A percentile compares a stretch with the other conserved stretches of the same genome.
phyloP scores from a whole-genome alignment of 2,329 filamentous ascomycete species.

The Alternaria gansuensis region DNA sequence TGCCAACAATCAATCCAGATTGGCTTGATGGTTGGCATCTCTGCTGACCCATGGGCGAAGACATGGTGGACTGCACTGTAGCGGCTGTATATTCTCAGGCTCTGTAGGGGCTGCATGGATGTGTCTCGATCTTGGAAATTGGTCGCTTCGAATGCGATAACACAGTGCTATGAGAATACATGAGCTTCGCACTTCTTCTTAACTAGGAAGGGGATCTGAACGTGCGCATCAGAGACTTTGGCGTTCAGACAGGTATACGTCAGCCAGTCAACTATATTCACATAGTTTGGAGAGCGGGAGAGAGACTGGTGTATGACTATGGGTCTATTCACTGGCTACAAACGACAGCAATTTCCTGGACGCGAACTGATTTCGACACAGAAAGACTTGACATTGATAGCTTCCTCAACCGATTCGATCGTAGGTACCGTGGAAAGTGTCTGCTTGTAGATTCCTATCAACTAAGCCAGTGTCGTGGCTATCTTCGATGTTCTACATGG shows the following conservation, averaged over 20 bases:
- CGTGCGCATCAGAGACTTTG: background rate
- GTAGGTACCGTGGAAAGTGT: background rate
- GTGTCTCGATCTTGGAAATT: too few relatives aligned
- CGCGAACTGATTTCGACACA: background rate
- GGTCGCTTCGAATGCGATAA: too few relatives aligned
- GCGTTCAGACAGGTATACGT: too few relatives aligned
- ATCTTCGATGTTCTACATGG: too few relatives aligned
- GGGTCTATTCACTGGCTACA: background rate
- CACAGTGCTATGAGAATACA: too few relatives aligned
- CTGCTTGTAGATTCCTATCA: accelerated
- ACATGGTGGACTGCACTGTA: too few relatives aligned
- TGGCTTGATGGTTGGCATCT: too few relatives aligned
- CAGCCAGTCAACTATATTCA: background rate
- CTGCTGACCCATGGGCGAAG: too few relatives aligned
- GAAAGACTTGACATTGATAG: background rate
- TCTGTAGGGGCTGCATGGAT: too few relatives aligned
- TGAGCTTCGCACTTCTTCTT: too few relatives aligned
- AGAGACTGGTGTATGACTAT: background rate
- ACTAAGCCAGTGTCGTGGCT: background rate
- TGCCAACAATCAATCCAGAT: background rate
- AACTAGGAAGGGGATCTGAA: background rate
- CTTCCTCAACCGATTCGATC: background rate
- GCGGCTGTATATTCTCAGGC: too few relatives aligned
- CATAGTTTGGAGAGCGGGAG: background rate
- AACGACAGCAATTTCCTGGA: background rate